A percentile compares a stretch with the other conserved stretches of the same genome.
phyloP scores from a whole-genome alignment of 768 basidiomycete species.

The Tylopilus plumbeoviolaceoides region DNA sequence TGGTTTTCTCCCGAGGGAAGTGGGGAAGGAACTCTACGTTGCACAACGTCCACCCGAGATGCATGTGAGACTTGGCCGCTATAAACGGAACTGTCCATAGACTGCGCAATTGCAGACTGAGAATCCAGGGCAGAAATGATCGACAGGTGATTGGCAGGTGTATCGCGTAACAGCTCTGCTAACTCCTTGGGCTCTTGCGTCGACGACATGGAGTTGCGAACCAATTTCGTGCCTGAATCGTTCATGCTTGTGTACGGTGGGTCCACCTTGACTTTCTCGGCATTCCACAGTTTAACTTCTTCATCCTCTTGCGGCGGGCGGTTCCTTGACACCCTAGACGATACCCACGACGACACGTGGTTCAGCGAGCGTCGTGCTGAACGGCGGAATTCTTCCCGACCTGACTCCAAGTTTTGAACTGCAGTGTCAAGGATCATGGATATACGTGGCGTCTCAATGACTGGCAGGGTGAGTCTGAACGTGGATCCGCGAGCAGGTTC shows the following conservation, averaged over 20 bases:
- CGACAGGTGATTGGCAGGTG: conserved; percentile 1
- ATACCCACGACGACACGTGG: conserved; percentile 39
- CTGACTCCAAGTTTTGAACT: conserved; percentile 6
- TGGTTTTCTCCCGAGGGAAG: background rate
- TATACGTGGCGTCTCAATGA: conserved; percentile 25
- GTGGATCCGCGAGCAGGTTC: conserved; percentile 24
- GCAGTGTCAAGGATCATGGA: conserved; percentile 12
- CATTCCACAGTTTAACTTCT: conserved; percentile 31
- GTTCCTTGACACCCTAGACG: conserved; percentile 26
- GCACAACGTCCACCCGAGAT: background rate
- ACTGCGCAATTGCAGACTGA: conserved; percentile 3
- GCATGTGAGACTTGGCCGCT: conserved; percentile 1
- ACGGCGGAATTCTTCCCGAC: conserved; percentile 11
- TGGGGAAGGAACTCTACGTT: background rate
- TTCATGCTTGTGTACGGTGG: conserved; percentile 4
- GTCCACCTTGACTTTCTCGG: conserved; percentile 26
- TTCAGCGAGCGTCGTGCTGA: conserved; percentile 22
- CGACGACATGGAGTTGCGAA: conserved; percentile 1
- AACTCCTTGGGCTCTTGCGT: conserved; percentile 8
- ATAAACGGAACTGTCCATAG: conserved; percentile 6
- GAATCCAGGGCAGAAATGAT: conserved; percentile 7
- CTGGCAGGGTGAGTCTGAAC: conserved; percentile 22
- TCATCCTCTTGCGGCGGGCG: conserved; percentile 24
- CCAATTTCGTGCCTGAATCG: background rate
- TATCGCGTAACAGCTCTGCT: conserved; percentile 4